Conservation (phyloP, 306 rosid genomes). For the Phaseolus lunatus region DNA sequence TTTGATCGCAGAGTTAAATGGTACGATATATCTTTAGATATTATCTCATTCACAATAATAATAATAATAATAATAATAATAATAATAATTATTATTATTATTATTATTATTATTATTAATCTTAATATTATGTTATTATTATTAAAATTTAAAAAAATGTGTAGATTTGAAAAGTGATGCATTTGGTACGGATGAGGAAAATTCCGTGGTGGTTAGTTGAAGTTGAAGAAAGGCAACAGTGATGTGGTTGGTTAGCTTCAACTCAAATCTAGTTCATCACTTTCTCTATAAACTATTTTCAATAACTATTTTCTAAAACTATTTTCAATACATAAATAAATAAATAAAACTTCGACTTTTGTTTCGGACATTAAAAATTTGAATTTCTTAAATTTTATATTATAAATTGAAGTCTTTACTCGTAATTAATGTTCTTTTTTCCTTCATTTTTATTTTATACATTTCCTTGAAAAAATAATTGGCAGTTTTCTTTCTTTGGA, state of each 20-base stretch:
- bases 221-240: neutral
- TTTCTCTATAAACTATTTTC: neutral
- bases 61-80: too few relatives aligned
- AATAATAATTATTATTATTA: too few relatives aligned
- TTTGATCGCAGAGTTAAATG: neutral
- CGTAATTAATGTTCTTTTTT: neutral
- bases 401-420: neutral
- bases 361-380: neutral
- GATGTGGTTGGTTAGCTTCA: neutral
- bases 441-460: neutral
- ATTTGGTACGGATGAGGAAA: neutral
- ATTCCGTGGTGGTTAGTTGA: neutral
- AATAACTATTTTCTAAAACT: too few relatives aligned
- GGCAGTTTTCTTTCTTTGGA: neutral
- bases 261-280: neutral
- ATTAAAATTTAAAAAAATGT: neutral
- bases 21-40: neutral
- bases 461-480: too few relatives aligned
- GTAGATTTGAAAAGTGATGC: neutral
- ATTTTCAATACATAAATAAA: neutral
- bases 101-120: neutral
- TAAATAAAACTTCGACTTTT: neutral
- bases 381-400: neutral
- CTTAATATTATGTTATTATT: too few relatives aligned
- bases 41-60: neutral